Percentiles rank a stretch among this genome's conserved stretches.
phyloP scores from a whole-genome alignment of 306 rosid species.

The Vigna nakashimae region DNA sequence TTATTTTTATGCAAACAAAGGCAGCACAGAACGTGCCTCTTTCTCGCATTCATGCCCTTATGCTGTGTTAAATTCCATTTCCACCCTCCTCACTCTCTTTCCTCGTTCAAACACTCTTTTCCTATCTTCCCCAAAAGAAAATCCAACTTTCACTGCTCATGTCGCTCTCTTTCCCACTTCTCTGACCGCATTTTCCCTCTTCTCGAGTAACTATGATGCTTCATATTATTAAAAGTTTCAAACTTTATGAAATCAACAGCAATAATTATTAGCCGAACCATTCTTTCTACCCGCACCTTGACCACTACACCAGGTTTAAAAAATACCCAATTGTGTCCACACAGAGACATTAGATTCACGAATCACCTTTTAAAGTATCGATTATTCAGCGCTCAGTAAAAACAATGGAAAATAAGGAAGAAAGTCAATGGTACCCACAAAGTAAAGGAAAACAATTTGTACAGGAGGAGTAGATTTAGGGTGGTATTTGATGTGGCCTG shows the following conservation, averaged over 20 bases:
- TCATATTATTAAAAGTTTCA: slow-evolving; percentile 40
- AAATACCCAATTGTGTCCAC: background rate
- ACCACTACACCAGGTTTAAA: background rate
- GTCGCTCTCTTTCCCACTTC: slow-evolving; percentile 53
- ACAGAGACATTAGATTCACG: background rate
- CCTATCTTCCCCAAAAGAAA: slow-evolving; percentile 42
- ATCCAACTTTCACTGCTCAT: slow-evolving; percentile 55
- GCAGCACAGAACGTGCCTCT: background rate
- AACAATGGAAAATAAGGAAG: background rate
- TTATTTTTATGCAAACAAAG: background rate
- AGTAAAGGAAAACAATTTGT: background rate
- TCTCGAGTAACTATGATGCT: slow-evolving; percentile 45
- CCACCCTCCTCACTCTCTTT: background rate
- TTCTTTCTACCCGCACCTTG: background rate
- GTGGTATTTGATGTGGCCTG: slow-evolving; percentile 3
- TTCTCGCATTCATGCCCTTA: background rate
- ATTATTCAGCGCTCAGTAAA: background rate
- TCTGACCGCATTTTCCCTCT: slow-evolving; percentile 48
- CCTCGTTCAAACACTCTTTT: slow-evolving; percentile 22
- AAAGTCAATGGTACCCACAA: background rate
- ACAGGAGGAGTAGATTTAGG: background rate
- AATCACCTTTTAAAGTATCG: slow-evolving; percentile 4
- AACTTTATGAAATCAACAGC: slow-evolving; percentile 43
- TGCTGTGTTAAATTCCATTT: background rate
- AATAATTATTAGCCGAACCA: slow-evolving; percentile 15